phyloP scores from a whole-genome alignment of 2,329 filamentous ascomycete species.

The Beauveria sp. region DNA sequence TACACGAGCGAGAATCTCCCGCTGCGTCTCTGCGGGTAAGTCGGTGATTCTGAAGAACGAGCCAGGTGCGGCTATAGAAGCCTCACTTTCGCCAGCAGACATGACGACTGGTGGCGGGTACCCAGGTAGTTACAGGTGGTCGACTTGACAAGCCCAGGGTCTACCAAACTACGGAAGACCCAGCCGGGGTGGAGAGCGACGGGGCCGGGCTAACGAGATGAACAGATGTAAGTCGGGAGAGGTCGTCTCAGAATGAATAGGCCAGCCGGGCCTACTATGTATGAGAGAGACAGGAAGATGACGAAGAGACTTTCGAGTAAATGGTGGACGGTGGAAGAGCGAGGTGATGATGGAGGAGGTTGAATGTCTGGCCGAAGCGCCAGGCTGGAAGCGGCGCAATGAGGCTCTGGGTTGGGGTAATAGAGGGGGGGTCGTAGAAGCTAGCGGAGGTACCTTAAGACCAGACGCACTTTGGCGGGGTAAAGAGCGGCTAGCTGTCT shows the following conservation, averaged over 20 bases:
- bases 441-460: background rate
- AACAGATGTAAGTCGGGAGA: background rate
- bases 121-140: background rate
- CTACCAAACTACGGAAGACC: constrained; percentile 6
- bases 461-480: constrained; percentile 3
- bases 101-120: constrained; percentile 20
- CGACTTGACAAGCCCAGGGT: background rate
- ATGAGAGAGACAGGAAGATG: background rate
- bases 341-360: constrained; percentile 1
- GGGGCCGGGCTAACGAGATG: background rate
- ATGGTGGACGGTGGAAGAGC: background rate
- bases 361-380: background rate
- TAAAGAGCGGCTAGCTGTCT: background rate
- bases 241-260: background rate
- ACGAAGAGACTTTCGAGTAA: constrained; percentile 5
- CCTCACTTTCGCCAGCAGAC: constrained; percentile 26
- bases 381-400: constrained; percentile 2
- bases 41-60: constrained; percentile 26
- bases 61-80: constrained; percentile 14
- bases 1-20: constrained; percentile 41
- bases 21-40: constrained; percentile 41
- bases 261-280: background rate
- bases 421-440: background rate
- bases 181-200: constrained; percentile 9
- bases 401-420: background rate